These are phyloP conservation scores for Aspergillus sp. DNA, from an alignment of 2,329 filamentous ascomycete species.

Conservation along the genomic window DNA sequence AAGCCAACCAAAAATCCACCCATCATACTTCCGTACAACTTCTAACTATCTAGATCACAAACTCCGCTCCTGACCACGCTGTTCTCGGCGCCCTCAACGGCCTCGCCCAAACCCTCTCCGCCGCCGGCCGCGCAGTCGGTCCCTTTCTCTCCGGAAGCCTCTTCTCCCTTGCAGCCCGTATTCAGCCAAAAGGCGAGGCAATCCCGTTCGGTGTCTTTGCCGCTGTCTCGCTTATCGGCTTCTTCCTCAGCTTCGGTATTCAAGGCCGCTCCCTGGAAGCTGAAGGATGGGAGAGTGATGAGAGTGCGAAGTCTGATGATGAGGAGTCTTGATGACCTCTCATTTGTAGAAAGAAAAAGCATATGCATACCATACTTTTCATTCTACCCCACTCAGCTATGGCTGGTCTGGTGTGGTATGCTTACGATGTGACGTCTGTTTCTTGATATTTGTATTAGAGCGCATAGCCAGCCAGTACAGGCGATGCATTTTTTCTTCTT, in stretches of 20 bases:
- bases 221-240: conserved; percentile 78
- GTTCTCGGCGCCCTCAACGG: conserved; percentile 91
- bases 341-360: not conserved
- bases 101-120: conserved; percentile 89
- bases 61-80: conserved; percentile 83
- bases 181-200: conserved; percentile 80
- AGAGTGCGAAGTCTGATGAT: conserved; percentile 52
- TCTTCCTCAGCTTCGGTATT: conserved; percentile 78
- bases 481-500: not conserved
- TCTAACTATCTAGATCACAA: conserved; percentile 71
- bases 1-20: conserved; percentile 36
- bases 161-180: conserved; percentile 75
- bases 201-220: conserved; percentile 88
- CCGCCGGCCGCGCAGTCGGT: conserved; percentile 83
- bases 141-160: conserved; percentile 86
- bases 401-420: not conserved
- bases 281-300: conserved; percentile 56
- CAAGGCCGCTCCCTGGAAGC: conserved; percentile 64
- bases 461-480: not conserved
- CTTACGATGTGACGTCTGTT: not conserved
- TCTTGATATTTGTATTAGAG: not conserved
- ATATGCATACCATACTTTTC: not conserved
- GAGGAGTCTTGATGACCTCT: conserved; percentile 35
- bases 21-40: too few relatives aligned
- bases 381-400: not conserved